Base-by-base conservation (phyloP, 805 yeast species). In the Nakazawaea laoshanensis region DNA sequence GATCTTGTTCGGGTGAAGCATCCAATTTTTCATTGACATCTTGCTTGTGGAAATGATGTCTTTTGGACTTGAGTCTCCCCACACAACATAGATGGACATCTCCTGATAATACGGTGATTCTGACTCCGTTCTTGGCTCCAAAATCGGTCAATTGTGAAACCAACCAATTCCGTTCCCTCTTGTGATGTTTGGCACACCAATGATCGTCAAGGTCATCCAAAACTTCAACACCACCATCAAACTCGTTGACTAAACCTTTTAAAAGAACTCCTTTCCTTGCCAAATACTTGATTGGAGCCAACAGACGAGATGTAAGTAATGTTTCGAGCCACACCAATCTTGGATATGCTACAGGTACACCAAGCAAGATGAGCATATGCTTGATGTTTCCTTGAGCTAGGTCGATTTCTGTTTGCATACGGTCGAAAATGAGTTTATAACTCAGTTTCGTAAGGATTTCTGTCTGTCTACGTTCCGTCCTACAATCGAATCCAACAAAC, bases 281-380 rank as follows among this genome's bases (percentile, higher is more conserved):
- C 17, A 78, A 45, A 36, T 50, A 66, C 48, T 77, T 75, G 4
- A 84, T 35, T 2, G 95, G 96, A 6, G 60, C 63, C 35, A 89
- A 58, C 2, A 74, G 42, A 22, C 52, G 61, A 17, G 87, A 76
- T 5, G 77, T 69, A 49, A 89, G 69, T 17, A 89, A 42, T 50
- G 70, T 65, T 57, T 92, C 97, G 21, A 86, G 63, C 89, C 95
- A 84, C 2, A 88, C 96, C 50, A 92, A 63, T 43, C 97, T 69
- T 3, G 98, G 97, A 50, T 89, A 89, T 25, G 92, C 83, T 36
- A 92, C 85, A 3, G 98, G 98, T 10, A 89, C 95, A 27, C 97
- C 97, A 32, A 92, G 63, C 74, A 92, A 66, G 1, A 92, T 74
- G 42, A 83, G 61, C 24, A 89, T 46, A 55, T 89, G 98, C 51